Percentiles rank a stretch among this genome's conserved stretches.
phyloP scores from a whole-genome alignment of 768 basidiomycete genomes.

The Hebeloma cylindrosporum region DNA sequence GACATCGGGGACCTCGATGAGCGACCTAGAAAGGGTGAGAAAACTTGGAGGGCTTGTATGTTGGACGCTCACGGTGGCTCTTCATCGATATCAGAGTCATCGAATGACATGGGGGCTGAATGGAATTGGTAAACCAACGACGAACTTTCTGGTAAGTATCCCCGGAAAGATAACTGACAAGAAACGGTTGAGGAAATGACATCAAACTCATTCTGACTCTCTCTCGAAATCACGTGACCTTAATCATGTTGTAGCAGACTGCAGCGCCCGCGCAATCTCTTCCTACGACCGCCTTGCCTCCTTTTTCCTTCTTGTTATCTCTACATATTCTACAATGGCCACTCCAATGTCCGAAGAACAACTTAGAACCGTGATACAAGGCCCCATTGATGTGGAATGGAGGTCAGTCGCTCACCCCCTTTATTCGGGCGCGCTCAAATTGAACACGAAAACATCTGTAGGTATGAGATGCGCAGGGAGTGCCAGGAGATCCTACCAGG shows the following conservation, averaged over 20 bases:
- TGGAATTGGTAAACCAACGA: background rate
- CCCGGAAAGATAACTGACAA: no score
- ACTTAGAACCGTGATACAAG: constrained; percentile 66
- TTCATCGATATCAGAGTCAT: constrained; percentile 24
- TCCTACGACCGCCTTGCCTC: background rate
- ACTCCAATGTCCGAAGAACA: constrained; percentile 38
- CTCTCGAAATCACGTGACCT: background rate
- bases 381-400: constrained; percentile 84
- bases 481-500: constrained; percentile 89
- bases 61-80: constrained; percentile 20
- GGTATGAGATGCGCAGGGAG: constrained; percentile 95
- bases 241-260: no score
- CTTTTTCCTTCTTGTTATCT: background rate
- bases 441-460: constrained; percentile 24
- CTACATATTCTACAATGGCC: constrained; percentile 7
- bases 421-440: constrained; percentile 7
- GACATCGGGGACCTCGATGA: constrained; percentile 17
- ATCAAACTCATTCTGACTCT: background rate
- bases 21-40: constrained; percentile 12
- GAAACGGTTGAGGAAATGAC: background rate
- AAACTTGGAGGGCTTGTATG: background rate
- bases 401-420: constrained; percentile 42
- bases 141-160: no score
- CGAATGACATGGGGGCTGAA: constrained; percentile 14
- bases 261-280: constrained; percentile 1